Evolutionary conservation across 176 grass and related monocot genomes (phyloP), one percentile per base, ranked within the genome.

Genomic region (Typha latifolia): DNA sequence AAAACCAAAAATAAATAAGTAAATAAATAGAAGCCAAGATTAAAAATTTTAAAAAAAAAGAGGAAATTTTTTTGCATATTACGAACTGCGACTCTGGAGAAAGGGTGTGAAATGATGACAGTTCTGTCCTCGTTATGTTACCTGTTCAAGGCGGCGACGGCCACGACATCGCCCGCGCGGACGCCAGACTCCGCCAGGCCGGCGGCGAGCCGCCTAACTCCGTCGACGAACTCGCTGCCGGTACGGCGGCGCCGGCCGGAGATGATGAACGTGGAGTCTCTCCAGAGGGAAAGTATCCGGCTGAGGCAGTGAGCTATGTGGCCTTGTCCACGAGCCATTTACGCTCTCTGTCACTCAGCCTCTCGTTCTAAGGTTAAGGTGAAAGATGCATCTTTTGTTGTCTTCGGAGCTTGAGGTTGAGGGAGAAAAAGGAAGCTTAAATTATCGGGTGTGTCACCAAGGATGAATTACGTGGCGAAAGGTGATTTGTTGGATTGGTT

Each of bases 91-190:
- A 51, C 27, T 29, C 27, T 0, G 27, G 27, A 29, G 27, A 29
- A 29, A 29, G 27, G 27, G 27, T 29, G 27, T 29, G 2, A 2
- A 29, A 29, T 29, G 27, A 29, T 29, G 27, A 29, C 3, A 29
- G 2, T 51, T 0, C 12, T 52, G 15, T 11, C 15, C 27, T 21
- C 18, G 0, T 66, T 67, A 21, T 63, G 19, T 0, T 49, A 96
- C 91, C 91, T 96, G 82, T 96, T 96, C 65, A 96, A 74, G 55
- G 84, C 87, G 4, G 86, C 84, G 56, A 81, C 70, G 51, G 87
- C 87, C 47, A 82, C 77, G 31, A 91, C 77, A 20, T 84, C 77
- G 7, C 87, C 74, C 0, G 49, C 64, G 8, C 74, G 48, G 47
- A 96, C 21, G 0, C 91, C 84, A 49, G 67, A 66, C 3, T 62